These are phyloP conservation scores for Magnusiomyces fungicola DNA, from an alignment of 1,139 yeast genomes.

Conservation along the genomic window DNA sequence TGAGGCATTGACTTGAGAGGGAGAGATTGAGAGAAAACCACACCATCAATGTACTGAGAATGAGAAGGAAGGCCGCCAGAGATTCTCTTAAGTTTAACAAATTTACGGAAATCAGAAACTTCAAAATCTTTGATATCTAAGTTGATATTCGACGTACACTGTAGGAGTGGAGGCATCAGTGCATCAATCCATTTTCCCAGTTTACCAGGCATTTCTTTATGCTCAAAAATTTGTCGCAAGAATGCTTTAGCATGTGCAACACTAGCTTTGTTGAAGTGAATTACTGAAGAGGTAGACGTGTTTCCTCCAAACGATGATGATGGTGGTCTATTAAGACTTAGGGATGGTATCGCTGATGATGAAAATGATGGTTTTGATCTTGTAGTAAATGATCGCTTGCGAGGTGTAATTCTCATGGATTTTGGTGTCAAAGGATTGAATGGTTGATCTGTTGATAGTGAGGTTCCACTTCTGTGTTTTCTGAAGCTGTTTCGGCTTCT, in stretches of 20 bases:
- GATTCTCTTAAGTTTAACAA: slow-evolving; percentile 77
- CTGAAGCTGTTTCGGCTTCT: slow-evolving; percentile 13
- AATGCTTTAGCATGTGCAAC: slow-evolving; percentile 40
- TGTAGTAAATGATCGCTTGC: slow-evolving; percentile 20
- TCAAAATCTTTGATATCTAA: slow-evolving; percentile 57
- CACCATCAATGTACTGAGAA: slow-evolving; percentile 63
- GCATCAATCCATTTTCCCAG: slow-evolving; percentile 50
- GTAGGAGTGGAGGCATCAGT: slow-evolving; percentile 41
- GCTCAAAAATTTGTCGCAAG: slow-evolving; percentile 59
- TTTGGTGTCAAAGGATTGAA: slow-evolving; percentile 10
- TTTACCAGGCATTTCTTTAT: slow-evolving; percentile 49
- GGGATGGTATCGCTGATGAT: slow-evolving; percentile 12
- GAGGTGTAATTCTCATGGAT: slow-evolving; percentile 23
- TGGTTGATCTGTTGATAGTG: slow-evolving; percentile 18
- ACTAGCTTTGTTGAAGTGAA: slow-evolving; percentile 36
- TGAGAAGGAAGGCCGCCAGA: slow-evolving; percentile 61
- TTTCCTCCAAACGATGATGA: too few relatives aligned
- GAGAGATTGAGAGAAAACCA: slow-evolving; percentile 75
- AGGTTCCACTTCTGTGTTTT: slow-evolving; percentile 26
- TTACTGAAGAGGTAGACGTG: slow-evolving; percentile 1
- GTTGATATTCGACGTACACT: slow-evolving; percentile 43
- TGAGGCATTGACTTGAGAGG: slow-evolving; percentile 79
- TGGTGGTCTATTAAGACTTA: background rate
- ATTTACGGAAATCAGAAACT: slow-evolving; percentile 77
- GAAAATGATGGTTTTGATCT: slow-evolving; percentile 10